Evolutionary conservation across 139 green algal species (phyloP).

Genomic region (Cymbomonas tetramitiformis): DNA sequence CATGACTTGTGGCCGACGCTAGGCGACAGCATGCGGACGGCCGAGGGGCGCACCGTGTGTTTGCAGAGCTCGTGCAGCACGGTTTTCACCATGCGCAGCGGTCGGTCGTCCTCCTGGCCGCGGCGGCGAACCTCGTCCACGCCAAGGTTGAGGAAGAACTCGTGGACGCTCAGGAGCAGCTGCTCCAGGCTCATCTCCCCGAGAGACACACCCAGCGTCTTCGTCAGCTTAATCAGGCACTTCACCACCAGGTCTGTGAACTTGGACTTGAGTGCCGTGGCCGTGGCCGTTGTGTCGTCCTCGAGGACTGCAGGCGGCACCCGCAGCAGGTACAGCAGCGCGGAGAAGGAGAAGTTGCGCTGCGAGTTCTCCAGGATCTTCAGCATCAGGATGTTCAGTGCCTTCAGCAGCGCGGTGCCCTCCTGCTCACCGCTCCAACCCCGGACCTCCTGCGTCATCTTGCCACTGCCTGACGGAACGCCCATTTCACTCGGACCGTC

Average conservation of each 20-base stretch:
- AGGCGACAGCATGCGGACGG: no score
- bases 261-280: no score
- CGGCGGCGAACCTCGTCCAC: conserved; percentile 66
- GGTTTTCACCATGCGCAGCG: conserved; percentile 90
- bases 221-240: conserved; percentile 93
- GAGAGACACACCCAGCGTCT: conserved; percentile 34
- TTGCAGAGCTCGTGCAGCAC: conserved; percentile 83
- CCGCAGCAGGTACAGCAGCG: conserved; percentile 58
- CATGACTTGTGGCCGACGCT: no score
- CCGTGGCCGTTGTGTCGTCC: background rate
- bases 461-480: conserved; percentile 1
- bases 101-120: conserved; percentile 65
- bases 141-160: conserved; percentile 71
- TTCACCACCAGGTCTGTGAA: conserved; percentile 81
- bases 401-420: conserved; percentile 42
- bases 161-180: conserved; percentile 69
- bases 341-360: conserved; percentile 50
- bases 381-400: conserved; percentile 87
- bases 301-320: conserved; percentile 1
- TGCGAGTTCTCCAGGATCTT: conserved; percentile 67
- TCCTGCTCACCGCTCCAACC: conserved; percentile 14
- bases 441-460: conserved; percentile 14
- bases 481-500: background rate
- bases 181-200: conserved; percentile 53
- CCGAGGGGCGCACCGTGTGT: no score